phyloP scores from a whole-genome alignment of 768 basidiomycete species.

The Phanerochaete carnosa region DNA sequence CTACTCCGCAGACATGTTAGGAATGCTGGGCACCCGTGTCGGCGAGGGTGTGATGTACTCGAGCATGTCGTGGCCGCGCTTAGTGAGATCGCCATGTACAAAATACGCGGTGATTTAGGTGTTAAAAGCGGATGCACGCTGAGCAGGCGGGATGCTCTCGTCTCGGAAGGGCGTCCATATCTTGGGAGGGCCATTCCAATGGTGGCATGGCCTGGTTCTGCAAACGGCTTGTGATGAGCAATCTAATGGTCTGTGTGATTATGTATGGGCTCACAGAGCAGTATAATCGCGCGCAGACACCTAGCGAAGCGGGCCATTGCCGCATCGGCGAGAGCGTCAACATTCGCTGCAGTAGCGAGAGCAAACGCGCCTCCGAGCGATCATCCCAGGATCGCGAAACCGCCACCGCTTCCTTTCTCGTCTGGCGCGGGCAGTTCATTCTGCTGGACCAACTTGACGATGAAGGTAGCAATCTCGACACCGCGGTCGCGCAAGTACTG shows the following conservation, averaged over 20 bases:
- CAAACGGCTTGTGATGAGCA: conserved; percentile 4
- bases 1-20: conserved; percentile 19
- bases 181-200: conserved; percentile 23
- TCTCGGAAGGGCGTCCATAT: conserved; percentile 27
- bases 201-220: conserved; percentile 23
- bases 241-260: not conserved
- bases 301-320: not conserved
- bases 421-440: not conserved
- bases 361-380: not conserved
- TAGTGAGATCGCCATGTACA: conserved; percentile 27
- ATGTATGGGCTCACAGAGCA: not conserved
- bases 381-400: not conserved
- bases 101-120: conserved; percentile 33
- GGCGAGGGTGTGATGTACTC: conserved; percentile 22
- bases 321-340: not conserved
- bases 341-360: not conserved
- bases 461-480: not conserved
- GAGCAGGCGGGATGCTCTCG: conserved; percentile 20
- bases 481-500: not conserved
- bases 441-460: not conserved
- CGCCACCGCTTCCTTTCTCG: not conserved
- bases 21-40: conserved; percentile 23
- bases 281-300: not conserved
- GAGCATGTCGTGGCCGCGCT: conserved; percentile 22
- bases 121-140: conserved; percentile 19